A percentile compares a stretch with the other conserved stretches of the same genome.
Conservation (phyloP, 768 basidiomycete genomes). For the Kwoniella europaea region DNA sequence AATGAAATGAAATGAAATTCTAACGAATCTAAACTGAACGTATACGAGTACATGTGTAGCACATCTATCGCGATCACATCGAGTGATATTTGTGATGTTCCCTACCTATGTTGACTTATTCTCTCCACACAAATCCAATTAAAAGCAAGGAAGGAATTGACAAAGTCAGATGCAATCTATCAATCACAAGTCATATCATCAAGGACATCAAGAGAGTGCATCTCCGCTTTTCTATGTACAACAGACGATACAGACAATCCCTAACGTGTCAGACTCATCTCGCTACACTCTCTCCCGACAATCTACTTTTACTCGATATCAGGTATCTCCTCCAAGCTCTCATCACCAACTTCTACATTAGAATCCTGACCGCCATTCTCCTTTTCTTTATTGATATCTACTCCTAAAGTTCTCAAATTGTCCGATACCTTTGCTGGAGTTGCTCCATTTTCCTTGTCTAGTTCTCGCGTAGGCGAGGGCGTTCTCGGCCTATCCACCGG, state of each 20-base stretch:
- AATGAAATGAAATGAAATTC: background rate
- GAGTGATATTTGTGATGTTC: no score
- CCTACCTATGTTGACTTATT: no score
- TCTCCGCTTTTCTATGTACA: background rate
- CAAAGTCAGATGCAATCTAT: no score
- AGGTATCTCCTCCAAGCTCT: slow-evolving; percentile 26
- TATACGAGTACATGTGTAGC: no score
- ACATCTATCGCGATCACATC: no score
- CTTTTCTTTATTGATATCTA: background rate
- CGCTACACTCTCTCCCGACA: background rate
- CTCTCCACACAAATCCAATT: no score
- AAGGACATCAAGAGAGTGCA: no score
- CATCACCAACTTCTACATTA: background rate
- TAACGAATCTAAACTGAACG: no score
- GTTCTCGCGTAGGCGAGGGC: background rate
- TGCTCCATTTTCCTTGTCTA: background rate
- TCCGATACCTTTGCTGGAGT: background rate
- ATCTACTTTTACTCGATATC: slow-evolving; percentile 12
- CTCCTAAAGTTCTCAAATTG: background rate
- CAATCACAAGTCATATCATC: no score
- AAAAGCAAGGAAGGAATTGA: no score
- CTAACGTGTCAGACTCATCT: background rate
- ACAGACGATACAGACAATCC: background rate
- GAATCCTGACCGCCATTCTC: background rate
- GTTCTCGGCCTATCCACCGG: background rate